Evolutionary conservation across 139 green algal genomes (phyloP), one percentile per base, ranked within the genome.

Genomic region (Chlorella sp.): DNA sequence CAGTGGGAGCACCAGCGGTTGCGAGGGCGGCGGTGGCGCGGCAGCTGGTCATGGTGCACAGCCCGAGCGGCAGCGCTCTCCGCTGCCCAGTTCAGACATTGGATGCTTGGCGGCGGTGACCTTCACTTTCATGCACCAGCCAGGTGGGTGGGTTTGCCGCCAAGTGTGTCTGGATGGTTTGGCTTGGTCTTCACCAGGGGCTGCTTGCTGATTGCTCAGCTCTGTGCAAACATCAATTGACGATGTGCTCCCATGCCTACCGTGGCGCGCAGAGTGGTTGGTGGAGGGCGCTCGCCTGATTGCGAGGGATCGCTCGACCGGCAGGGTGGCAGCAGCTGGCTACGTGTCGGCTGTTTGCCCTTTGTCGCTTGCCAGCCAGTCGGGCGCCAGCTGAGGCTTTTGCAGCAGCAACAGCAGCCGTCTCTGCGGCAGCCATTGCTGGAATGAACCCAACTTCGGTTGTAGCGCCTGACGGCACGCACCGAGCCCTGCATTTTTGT

Each of bases 251-350:
- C n/a, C n/a, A n/a, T n/a, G n/a, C 44, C 44, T 9, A 51, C 44
- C 44, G 7, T 51, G 44, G 44, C 21, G 4, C 4, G 76, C 94
- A 39, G 94, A 97, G 84, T 97, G 94, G 94, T 80, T 97, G 91
- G 81, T 88, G 67, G 81, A 90, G 74, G 94, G 93, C 0, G 88
- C 91, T 0, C 78, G 86, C 32, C 57, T 97, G 56, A 87, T 97
- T 34, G 82, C 94, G 30, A 73, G 94, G 13, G 94, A 96, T 87
- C 56, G 60, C 30, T 62, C 76, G 60, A 82, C 76, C 34, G 76
- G 76, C 15, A 60, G 76, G 25, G 71, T 39, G 28, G 41, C 76
- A 25, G 76, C 34, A 11, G 76, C 76, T 5, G 76, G 76, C 25
- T 82, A 82, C 16, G 57, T 82, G 17, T 18, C 76, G 0, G 38